Evolutionary conservation across 768 basidiomycete species (phyloP), one percentile per base, ranked within the genome.

Genomic region (Tylopilus plumbeoviolaceoides): DNA sequence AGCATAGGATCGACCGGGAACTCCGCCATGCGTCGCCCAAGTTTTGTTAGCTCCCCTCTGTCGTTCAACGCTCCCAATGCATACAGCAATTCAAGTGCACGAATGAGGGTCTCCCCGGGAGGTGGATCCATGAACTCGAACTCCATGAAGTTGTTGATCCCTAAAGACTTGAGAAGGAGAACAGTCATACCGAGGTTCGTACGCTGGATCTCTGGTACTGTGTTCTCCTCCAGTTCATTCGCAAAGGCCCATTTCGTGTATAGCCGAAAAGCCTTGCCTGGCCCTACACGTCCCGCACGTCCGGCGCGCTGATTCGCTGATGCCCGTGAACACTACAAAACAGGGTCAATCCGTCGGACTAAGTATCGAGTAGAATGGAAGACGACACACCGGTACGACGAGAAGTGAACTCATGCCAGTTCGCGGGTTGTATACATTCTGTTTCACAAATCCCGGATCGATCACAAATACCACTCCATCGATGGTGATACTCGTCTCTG

Each of bases 111-210:
- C 69, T 99, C 97, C 20, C 93, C 94, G 8, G 97, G 95, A 5
- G 97, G 97, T 7, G 95, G 95, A 63, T 98, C 95, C 73, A 99
- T 84, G 69, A 99, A 99, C 72, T 99, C 97, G 65, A 99, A 99
- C 18, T 91, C 91, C 60, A 99, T 90, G 25, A 98, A 82, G 71
- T 99, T 92, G 67, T 99, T 99, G 76, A 99, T 98, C 25, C 97
- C 97, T 38, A 99, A 76, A 0, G 92, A 95, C 70, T 99, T 99
- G 54, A 99, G 82, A 60, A 98, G 73, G 17, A 99, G 77, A 5
- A 99, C 95, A 12, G 95, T 94, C 84, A 89, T 93, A 47, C 89
- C 94, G 45, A 99, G 75, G 66, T 98, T 99, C 18, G 97, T 98
- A n/a, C 97, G 84, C 64, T 98, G 97, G 51, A 99, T 99, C 71